Conservation (phyloP, 192 early-diverging fungal genomes). For the Haplosporangium gracile region DNA sequence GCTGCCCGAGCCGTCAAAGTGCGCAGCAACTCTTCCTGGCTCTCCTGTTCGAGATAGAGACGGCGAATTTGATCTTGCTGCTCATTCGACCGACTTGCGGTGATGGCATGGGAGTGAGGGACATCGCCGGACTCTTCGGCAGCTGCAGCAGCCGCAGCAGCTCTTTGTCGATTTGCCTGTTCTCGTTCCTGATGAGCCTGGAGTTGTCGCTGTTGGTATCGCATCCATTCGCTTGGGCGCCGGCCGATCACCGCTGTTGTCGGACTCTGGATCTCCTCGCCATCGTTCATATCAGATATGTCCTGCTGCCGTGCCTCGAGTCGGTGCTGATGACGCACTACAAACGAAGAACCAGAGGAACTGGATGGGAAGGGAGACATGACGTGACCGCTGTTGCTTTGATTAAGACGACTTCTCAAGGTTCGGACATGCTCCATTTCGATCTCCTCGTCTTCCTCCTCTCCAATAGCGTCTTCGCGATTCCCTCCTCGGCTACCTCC, state of each 20-base stretch:
- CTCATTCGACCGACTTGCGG: conserved; percentile 13
- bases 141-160: background rate
- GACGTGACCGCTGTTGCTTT: background rate
- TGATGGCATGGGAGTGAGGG: conserved; percentile 1
- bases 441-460: conserved; percentile 47
- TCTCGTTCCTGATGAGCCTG: conserved; percentile 38
- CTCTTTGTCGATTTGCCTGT: conserved; percentile 15
- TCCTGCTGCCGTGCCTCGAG: background rate
- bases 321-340: conserved; percentile 2
- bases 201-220: conserved; percentile 45
- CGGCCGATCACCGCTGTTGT: conserved; percentile 47
- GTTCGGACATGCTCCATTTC: conserved; percentile 50
- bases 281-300: conserved; percentile 12
- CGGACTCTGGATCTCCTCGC: conserved; percentile 38
- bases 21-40: conserved; percentile 37
- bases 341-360: background rate
- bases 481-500: background rate
- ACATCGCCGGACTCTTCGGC: background rate
- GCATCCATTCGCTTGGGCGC: conserved; percentile 54
- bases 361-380: background rate
- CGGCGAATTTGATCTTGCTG: conserved; percentile 47
- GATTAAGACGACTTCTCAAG: background rate
- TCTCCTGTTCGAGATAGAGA: conserved; percentile 42
- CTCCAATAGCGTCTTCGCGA: conserved; percentile 35
- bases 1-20: conserved; percentile 40